Evolutionary conservation across 2,329 filamentous ascomycete genomes (phyloP).

Genomic region (Diaporthe vaccinii): DNA sequence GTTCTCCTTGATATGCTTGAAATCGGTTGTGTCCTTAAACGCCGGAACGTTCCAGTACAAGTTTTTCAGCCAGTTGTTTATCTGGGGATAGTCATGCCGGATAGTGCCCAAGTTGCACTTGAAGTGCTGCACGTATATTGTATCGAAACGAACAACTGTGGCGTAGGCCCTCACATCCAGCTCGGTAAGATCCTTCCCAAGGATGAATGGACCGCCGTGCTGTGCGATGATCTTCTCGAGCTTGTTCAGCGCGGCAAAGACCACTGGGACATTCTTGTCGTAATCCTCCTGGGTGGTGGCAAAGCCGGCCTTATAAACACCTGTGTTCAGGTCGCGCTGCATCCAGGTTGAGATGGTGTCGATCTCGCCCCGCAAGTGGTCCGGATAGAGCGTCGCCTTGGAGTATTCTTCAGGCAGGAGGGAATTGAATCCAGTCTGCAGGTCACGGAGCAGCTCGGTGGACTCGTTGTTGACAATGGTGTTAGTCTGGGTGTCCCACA

Average conservation of each 20-base stretch:
- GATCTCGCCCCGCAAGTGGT: constrained; percentile 60
- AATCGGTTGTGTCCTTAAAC: constrained; percentile 72
- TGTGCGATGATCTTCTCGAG: constrained; percentile 61
- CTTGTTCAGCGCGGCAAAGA: constrained; percentile 72
- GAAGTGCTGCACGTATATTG: constrained; percentile 75
- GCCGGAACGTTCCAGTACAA: constrained; percentile 69
- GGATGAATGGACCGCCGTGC: constrained; percentile 63
- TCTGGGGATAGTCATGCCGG: constrained; percentile 69
- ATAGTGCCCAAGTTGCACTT: constrained; percentile 75
- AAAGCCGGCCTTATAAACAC: constrained; percentile 75
- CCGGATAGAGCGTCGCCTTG: constrained; percentile 66
- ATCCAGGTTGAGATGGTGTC: constrained; percentile 68
- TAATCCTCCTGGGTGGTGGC: constrained; percentile 68
- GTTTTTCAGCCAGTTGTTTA: constrained; percentile 72
- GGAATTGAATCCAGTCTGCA: constrained; percentile 68
- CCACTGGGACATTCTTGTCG: constrained; percentile 64
- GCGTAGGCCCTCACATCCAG: constrained; percentile 70
- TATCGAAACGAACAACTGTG: constrained; percentile 71
- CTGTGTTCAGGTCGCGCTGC: constrained; percentile 67
- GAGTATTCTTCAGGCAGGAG: constrained; percentile 58
- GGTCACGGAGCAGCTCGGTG: constrained; percentile 68
- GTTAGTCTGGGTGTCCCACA: constrained; percentile 71
- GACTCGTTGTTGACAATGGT: constrained; percentile 74
- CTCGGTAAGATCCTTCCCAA: constrained; percentile 69
- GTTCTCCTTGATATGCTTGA: constrained; percentile 78